Evolutionary conservation across 805 yeast genomes (phyloP).

Genomic region (Maudiozyma bulderi): DNA sequence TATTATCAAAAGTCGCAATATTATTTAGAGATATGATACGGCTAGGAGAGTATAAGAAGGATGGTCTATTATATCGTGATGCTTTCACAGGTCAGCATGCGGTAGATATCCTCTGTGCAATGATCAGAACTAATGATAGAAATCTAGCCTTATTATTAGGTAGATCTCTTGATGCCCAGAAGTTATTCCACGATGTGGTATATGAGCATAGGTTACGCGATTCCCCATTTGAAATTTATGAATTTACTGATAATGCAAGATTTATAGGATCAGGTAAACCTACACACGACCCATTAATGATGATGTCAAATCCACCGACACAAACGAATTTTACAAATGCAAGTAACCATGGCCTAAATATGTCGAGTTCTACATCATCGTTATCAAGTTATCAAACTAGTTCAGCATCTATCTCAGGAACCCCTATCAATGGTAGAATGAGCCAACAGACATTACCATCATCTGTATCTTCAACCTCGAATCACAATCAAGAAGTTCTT

Average conservation of each 20-base stretch:
- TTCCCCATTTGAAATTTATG: conserved; percentile 78
- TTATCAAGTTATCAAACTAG: conserved; percentile 3
- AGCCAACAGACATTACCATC: background rate
- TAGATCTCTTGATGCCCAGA: conserved; percentile 87
- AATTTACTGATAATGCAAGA: conserved; percentile 44
- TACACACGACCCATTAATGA: conserved; percentile 21
- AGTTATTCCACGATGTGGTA: conserved; percentile 88
- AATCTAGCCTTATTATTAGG: conserved; percentile 84
- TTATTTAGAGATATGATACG: conserved; percentile 62
- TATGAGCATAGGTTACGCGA: conserved; percentile 90
- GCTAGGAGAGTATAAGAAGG: conserved; percentile 72
- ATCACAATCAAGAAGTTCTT: background rate
- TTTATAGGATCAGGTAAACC: conserved; percentile 18
- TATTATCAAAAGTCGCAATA: conserved; percentile 75
- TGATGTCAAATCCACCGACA: conserved; percentile 10
- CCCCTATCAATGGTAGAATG: background rate
- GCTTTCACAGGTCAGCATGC: conserved; percentile 93
- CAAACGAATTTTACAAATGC: conserved; percentile 2
- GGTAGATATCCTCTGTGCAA: conserved; percentile 77
- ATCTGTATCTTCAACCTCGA: background rate
- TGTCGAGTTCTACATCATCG: conserved; percentile 12
- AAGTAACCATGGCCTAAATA: conserved; percentile 2
- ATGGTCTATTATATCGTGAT: conserved; percentile 84
- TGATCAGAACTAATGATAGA: conserved; percentile 83
- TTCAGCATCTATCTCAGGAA: background rate